Evolutionary conservation across 2,329 filamentous ascomycete genomes (phyloP).

Genomic region (Penicillium hesseltinei): DNA sequence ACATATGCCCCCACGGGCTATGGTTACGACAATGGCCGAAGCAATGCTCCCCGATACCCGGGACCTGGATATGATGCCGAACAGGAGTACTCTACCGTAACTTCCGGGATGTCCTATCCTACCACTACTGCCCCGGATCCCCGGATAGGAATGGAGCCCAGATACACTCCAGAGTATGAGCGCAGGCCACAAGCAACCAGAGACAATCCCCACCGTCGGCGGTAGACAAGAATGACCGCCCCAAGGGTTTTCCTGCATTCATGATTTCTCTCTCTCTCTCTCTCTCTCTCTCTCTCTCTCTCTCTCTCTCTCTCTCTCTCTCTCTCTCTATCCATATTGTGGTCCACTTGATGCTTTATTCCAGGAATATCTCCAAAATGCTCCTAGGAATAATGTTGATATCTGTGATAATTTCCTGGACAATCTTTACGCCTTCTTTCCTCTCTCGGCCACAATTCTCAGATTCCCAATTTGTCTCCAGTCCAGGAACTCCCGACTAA

Average conservation of each 20-base stretch:
- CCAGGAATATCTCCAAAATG: conserved; percentile 13
- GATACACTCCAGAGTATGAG: conserved; percentile 45
- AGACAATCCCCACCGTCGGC: conserved; percentile 41
- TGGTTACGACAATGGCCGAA: conserved; percentile 39
- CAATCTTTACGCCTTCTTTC: conserved; percentile 2
- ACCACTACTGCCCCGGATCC: conserved; percentile 42
- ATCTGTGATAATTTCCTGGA: conserved; percentile 13
- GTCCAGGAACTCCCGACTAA: conserved; percentile 2
- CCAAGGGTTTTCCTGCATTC: conserved; percentile 10
- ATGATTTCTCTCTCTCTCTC: conserved; percentile 5
- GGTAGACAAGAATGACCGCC: conserved; percentile 27
- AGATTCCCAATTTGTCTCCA: background rate
- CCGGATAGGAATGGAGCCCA: conserved; percentile 45
- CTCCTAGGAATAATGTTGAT: conserved; percentile 18
- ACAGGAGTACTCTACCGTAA: conserved; percentile 42
- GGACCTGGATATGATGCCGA: conserved; percentile 44
- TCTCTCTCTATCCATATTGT: conserved; percentile 3
- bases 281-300: conserved; percentile 2
- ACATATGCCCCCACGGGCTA: conserved; percentile 39
- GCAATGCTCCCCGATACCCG: conserved; percentile 42
- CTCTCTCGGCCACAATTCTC: conserved; percentile 3
- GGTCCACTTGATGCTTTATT: conserved; percentile 17
- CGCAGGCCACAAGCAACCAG: conserved; percentile 42
- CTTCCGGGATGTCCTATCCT: conserved; percentile 43
- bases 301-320: conserved; percentile 1